A percentile compares a stretch with the other conserved stretches of the same genome.
phyloP scores from a whole-genome alignment of 805 yeast genomes.

The Barnettozyma californica region DNA sequence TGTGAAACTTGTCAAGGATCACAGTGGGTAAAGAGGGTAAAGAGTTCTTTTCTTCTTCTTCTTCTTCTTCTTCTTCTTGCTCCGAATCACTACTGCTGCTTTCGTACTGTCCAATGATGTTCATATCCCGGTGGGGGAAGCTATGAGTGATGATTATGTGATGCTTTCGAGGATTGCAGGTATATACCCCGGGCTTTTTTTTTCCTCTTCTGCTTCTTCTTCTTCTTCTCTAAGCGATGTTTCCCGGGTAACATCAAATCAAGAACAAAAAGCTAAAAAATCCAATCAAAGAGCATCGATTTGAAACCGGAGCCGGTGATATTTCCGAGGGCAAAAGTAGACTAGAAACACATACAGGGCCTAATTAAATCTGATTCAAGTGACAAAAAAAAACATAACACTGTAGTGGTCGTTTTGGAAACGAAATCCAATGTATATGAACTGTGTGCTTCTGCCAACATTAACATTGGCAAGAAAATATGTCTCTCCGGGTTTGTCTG shows the following conservation, averaged over 20 bases:
- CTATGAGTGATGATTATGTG: no score
- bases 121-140: background rate
- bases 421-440: background rate
- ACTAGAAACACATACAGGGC: background rate
- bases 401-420: background rate
- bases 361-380: background rate
- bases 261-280: background rate
- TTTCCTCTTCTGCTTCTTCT: background rate
- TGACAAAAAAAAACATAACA: background rate
- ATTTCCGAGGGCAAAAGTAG: conserved; percentile 6
- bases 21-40: conserved; percentile 4
- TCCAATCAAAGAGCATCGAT: conserved; percentile 10
- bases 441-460: background rate
- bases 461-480: no score
- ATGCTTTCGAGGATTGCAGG: no score
- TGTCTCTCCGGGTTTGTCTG: no score
- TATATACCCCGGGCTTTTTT: background rate
- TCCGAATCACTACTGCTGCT: conserved; percentile 9
- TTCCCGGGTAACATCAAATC: background rate
- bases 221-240: background rate
- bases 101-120: conserved; percentile 3
- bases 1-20: conserved; percentile 12
- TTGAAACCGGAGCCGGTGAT: conserved; percentile 10
- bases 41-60: background rate
- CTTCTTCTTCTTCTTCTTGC: conserved; percentile 3